Conservation (phyloP, 2,329 filamentous ascomycete species). For the Botryotinia narcissicola region DNA sequence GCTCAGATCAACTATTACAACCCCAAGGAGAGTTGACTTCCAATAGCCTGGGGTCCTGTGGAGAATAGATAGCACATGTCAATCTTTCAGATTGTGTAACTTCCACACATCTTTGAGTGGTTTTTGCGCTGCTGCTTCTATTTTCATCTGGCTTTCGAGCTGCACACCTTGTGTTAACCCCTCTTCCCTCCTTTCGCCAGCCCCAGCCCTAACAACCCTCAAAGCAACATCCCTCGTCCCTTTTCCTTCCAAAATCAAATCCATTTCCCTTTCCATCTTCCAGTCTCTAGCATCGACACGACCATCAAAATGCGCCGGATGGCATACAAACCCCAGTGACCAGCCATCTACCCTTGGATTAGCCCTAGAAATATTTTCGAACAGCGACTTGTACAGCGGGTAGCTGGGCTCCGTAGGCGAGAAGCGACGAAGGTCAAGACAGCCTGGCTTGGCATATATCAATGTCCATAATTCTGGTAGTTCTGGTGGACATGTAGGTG, state of each 20-base stretch:
- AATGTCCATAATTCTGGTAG: background rate
- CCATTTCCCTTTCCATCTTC: background rate
- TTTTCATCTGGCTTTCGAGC: background rate
- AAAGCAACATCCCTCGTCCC: background rate
- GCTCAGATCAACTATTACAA: no score
- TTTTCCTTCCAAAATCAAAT: background rate
- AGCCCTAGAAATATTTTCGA: background rate
- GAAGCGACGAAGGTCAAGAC: background rate
- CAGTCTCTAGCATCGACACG: background rate
- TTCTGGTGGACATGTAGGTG: background rate
- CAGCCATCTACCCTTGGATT: background rate
- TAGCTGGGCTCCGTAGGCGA: background rate
- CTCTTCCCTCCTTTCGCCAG: background rate
- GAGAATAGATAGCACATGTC: no score
- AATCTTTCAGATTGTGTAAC: no score
- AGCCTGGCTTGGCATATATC: background rate
- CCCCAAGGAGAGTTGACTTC: no score
- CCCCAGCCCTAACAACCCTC: background rate
- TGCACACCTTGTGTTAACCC: background rate
- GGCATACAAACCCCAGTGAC: background rate
- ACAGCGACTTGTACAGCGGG: background rate
- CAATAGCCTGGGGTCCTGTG: no score
- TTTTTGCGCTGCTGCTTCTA: background rate
- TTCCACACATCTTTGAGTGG: background rate
- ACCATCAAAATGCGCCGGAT: background rate